Conservation (phyloP, 2,329 filamentous ascomycete genomes). For the Paramyrothecium sp. region DNA sequence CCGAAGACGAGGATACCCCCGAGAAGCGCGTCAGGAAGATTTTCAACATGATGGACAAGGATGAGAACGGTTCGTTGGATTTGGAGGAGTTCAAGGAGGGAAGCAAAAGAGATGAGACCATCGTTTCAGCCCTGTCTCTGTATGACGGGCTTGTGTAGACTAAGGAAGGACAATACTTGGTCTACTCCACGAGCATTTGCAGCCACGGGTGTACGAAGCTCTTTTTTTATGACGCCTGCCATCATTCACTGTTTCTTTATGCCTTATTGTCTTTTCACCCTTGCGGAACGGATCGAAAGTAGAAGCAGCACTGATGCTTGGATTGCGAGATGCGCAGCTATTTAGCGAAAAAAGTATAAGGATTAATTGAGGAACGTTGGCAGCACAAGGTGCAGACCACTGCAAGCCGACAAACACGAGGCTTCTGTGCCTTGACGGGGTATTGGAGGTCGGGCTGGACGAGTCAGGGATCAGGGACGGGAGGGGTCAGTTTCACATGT, state of each 20-base stretch:
- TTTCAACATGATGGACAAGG: slow-evolving; percentile 99
- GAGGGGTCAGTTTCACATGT: too few species aligned
- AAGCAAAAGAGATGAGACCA: slow-evolving; percentile 97
- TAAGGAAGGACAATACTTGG: neutral
- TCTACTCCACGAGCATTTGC: neutral
- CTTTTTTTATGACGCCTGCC: neutral
- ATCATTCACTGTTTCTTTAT: neutral
- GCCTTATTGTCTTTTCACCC: neutral
- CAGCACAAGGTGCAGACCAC: too few species aligned
- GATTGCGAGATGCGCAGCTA: too few species aligned
- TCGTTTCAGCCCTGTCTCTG: slow-evolving; percentile 92
- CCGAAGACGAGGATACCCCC: slow-evolving; percentile 97
- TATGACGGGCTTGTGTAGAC: slow-evolving; percentile 88
- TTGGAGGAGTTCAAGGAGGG: slow-evolving; percentile 99
- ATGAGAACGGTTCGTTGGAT: slow-evolving; percentile 95
- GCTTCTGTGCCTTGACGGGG: too few species aligned
- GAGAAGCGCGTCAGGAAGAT: slow-evolving; percentile 98
- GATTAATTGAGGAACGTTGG: too few species aligned
- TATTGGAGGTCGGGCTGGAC: too few species aligned
- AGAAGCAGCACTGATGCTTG: neutral
- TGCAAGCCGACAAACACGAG: too few species aligned
- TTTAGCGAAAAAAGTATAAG: too few species aligned
- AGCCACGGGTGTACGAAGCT: neutral
- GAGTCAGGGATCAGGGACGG: too few species aligned
- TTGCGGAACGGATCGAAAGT: neutral